Base-by-base conservation (phyloP, 2,329 filamentous ascomycete genomes). In the Lachnellula cervina region DNA sequence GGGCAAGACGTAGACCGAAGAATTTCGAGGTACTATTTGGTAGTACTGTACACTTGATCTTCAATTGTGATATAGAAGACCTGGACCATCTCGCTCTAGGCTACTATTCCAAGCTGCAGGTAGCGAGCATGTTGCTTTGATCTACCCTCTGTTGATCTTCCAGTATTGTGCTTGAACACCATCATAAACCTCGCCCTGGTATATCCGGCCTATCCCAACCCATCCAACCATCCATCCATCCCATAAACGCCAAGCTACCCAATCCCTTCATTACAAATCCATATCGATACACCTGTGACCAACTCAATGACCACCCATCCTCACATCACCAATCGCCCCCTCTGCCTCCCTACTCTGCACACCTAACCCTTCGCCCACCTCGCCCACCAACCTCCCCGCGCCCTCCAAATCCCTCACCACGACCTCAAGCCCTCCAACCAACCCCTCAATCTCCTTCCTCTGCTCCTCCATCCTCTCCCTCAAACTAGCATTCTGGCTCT, bases 401-500 rank as follows among this genome's bases (percentile, higher is more conserved):
- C 73, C 74, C 53, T 77, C 76, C 38, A 85, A 73, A 66, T 86
- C 83, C 43, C 72, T 74, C 32, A 83, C 73, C 6, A 77, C 73
- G 28, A 70, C 72, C 64, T 84, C 81, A 13, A 84, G 73, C 13
- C 71, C 68, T 2, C 62, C 70, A 21, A 84, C 69, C 42, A 86
- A 70, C 19, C 68, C 69, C 52, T 77, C 77, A 37, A 83, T 78
- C 70, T 85, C 82, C 1, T 70, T 71, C 58, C 80, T 75, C 73
- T 87, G 83, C 42, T 67, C 70, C 50, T 71, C 69, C 13, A 86
- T 73, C 52, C 77, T 76, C 44, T 76, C 75, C 56, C 76, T 79
- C 17, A 85, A 70, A 5, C 70, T 72, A 14, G 78, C 77, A 66
- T 87, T 87, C 63, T 79, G 76, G 16, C 76, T 73, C 66, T 84